Evolutionary conservation across 1,139 yeast species (phyloP).

Genomic region (Suzukiozyma palmioleophila): DNA sequence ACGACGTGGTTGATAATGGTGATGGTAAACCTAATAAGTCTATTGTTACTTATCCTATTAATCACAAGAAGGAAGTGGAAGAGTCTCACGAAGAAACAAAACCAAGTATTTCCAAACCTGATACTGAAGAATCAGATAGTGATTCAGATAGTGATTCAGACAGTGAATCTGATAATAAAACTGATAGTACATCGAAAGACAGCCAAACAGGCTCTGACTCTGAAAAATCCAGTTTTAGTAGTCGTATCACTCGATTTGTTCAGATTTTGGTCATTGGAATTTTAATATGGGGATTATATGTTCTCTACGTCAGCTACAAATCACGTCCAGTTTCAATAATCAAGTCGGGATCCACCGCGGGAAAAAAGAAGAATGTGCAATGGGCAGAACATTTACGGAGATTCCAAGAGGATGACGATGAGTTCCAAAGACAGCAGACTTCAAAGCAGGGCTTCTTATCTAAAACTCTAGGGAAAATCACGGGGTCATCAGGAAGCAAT

Average conservation of each 20-base stretch:
- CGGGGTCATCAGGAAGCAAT: conserved; percentile 21
- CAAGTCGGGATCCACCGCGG: conserved; percentile 27
- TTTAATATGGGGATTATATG: conserved; percentile 42
- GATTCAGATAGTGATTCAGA: background rate
- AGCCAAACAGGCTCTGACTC: conserved; percentile 6
- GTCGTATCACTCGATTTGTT: conserved; percentile 35
- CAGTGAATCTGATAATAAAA: no score
- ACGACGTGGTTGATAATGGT: conserved; percentile 16
- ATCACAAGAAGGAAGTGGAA: conserved; percentile 14
- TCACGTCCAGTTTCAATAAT: conserved; percentile 44
- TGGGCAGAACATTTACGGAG: conserved; percentile 52
- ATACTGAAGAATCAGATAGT: conserved; percentile 2
- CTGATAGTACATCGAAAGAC: background rate
- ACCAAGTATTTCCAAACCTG: conserved; percentile 1
- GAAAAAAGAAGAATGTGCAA: conserved; percentile 50
- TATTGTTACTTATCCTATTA: conserved; percentile 31
- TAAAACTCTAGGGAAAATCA: conserved; percentile 37
- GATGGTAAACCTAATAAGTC: conserved; percentile 15
- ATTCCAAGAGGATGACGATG: conserved; percentile 30
- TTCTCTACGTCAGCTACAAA: conserved; percentile 32
- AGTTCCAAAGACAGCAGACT: conserved; percentile 8
- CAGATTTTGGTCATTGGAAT: conserved; percentile 39
- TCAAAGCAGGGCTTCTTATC: conserved; percentile 28
- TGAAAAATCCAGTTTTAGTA: conserved; percentile 15
- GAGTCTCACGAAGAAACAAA: conserved; percentile 6